Base-by-base conservation (phyloP, 805 yeast genomes). In the Starmerella etchellsii region DNA sequence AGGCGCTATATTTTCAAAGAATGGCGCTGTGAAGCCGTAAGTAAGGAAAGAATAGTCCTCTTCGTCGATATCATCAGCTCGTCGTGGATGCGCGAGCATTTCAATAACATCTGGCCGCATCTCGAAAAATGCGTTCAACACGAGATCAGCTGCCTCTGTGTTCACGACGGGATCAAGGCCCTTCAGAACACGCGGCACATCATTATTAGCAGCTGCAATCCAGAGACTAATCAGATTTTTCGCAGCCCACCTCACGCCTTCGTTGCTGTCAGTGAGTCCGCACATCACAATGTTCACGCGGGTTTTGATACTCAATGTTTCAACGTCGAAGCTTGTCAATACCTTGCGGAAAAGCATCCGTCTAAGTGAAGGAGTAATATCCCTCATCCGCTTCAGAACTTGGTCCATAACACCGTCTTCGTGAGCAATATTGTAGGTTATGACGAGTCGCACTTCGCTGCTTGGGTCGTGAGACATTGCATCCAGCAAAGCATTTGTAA, bases 231-330 rank as follows among this genome's bases (percentile, higher is more conserved):
- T 66, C 75, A 85, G 70, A 47, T 73, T 71, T 1, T 69, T 60
- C 4, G 95, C 84, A 0, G 95, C 88, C 22, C 64, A 65, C 48
- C 74, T 65, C 1, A 91, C 96, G 5, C 66, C 50, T 4, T 68
- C 74, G 48, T 87, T 95, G 49, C 96, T 72, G 59, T 88, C 98
- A 46, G 74, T 75, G 37, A 88, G 66, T 3, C 98, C 97, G 84
- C 94, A 81, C 32, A 69, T 66, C 18, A 91, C 65, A 20, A 91
- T 57, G 40, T 71, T 69, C 42, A 81, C 88, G 31, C 95, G 64
- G 25, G 71, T 65, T 7, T 64, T 64, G 36, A 71, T 64, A 25
- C 68, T 70, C 9, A 83, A 63, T 19, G 64, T 62, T 28, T 76
- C 63, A 47, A 78, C 71, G 4, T 80, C 81, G 50, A 84, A 63